Evolutionary conservation across 345 rosid species (phyloP).

Genomic region (Eucalyptus shirleyi): DNA sequence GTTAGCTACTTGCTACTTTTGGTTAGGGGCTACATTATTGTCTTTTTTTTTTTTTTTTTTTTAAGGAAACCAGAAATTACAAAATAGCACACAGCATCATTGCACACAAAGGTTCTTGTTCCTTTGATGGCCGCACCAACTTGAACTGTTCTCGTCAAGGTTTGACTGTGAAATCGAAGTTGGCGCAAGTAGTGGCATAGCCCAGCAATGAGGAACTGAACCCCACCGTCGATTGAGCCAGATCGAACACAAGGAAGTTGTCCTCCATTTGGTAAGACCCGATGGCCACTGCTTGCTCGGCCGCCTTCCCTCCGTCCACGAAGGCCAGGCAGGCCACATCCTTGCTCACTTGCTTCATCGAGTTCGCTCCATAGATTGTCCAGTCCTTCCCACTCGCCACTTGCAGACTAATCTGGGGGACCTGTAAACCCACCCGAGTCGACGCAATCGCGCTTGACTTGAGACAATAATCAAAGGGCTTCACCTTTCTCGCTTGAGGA

Average conservation of each 20-base stretch:
- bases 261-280: constrained; percentile 30
- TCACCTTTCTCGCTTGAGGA: constrained; percentile 7
- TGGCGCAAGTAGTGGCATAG: background rate
- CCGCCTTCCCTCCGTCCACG: constrained; percentile 14
- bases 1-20: background rate
- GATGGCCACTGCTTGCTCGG: constrained; percentile 13
- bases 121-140: background rate
- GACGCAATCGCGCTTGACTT: background rate
- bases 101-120: background rate
- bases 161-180: background rate
- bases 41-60: background rate
- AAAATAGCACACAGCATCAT: background rate
- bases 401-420: constrained; percentile 14
- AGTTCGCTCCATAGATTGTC: constrained; percentile 15
- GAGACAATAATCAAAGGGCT: constrained; percentile 17
- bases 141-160: background rate
- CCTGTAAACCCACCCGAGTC: background rate
- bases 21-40: background rate
- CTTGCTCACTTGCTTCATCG: constrained; percentile 14
- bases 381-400: constrained; percentile 9
- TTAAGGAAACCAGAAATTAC: background rate
- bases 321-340: constrained; percentile 23
- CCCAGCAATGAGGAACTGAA: constrained; percentile 9
- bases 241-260: constrained; percentile 20
- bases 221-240: constrained; percentile 11